Percentiles rank a stretch among this genome's conserved stretches.
Conservation (phyloP, 2,329 filamentous ascomycete genomes). For the Zymoseptoria ardabiliae region DNA sequence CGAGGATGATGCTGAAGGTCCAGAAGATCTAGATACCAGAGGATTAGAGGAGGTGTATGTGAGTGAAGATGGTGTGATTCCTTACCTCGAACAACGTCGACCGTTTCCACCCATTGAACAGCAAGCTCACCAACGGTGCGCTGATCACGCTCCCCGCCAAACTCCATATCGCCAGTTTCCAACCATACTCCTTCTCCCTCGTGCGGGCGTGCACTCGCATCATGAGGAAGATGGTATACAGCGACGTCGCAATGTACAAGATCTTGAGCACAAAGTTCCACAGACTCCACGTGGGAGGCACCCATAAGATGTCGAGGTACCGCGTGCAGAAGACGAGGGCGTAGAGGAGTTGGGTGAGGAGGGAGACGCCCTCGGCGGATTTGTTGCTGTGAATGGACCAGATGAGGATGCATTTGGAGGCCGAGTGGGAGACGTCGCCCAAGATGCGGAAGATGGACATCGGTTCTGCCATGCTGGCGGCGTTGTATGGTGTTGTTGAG, state of each 20-base stretch:
- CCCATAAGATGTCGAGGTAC: conserved; percentile 65
- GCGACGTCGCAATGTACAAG: conserved; percentile 75
- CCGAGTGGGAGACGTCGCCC: conserved; percentile 76
- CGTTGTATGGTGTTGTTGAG: not conserved
- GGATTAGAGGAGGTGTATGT: not conserved
- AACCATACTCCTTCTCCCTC: conserved; percentile 84
- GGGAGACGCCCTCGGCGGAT: conserved; percentile 82
- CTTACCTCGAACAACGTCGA: conserved; percentile 26
- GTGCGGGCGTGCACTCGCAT: conserved; percentile 77
- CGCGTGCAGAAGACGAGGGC: conserved; percentile 75
- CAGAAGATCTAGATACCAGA: conserved; percentile 57
- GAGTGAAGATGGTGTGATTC: not conserved
- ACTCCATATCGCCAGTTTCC: conserved; percentile 74
- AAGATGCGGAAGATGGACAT: conserved; percentile 58
- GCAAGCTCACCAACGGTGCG: conserved; percentile 65
- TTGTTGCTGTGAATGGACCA: conserved; percentile 82
- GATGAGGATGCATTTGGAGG: conserved; percentile 85
- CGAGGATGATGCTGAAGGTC: conserved; percentile 85
- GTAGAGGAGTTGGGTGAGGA: conserved; percentile 87
- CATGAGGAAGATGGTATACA: conserved; percentile 86
- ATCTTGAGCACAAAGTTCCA: conserved; percentile 84
- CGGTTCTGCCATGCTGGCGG: not conserved
- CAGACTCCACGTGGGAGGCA: conserved; percentile 28
- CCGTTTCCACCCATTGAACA: conserved; percentile 46
- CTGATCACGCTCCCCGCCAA: conserved; percentile 57